These are phyloP conservation scores for Papiliotrema flavescens DNA, from an alignment of 1,284 basidiomycete genomes.

Conservation along the genomic window DNA sequence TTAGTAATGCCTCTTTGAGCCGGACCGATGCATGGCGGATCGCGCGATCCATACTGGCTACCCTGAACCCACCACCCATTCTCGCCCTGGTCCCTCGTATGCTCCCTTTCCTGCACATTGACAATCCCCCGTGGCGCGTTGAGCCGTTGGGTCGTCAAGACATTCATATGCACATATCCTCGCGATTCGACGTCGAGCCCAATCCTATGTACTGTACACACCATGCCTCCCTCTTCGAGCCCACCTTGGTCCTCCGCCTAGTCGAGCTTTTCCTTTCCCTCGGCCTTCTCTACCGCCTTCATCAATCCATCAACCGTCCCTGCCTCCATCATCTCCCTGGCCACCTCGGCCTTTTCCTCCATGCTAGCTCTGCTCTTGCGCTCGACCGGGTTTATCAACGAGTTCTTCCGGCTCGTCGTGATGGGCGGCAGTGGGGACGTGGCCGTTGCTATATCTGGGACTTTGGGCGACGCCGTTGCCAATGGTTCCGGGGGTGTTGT, in stretches of 20 bases:
- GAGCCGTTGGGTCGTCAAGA: no score
- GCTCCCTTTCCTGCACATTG: no score
- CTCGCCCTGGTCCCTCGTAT: no score
- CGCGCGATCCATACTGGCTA: neutral
- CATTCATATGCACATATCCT: no score
- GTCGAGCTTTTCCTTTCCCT: conserved; percentile 17
- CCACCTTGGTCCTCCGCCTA: neutral
- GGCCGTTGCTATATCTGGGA: neutral
- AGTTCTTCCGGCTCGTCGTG: neutral
- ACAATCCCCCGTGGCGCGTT: no score
- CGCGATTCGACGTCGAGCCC: no score
- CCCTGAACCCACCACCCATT: neutral
- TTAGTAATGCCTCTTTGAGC: neutral
- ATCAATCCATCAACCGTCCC: conserved; percentile 10
- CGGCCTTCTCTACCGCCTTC: conserved; percentile 12
- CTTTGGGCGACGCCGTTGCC: no score
- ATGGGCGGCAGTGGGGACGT: neutral
- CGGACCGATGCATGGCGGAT: neutral
- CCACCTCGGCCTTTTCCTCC: conserved; percentile 8
- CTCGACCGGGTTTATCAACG: neutral
- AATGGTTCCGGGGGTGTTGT: neutral
- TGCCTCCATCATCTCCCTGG: conserved; percentile 7
- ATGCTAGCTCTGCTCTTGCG: neutral
- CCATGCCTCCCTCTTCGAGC: no score
- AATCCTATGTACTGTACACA: no score